Evolutionary conservation across 1,284 basidiomycete species (phyloP), one percentile per base, ranked within the genome.

Genomic region (Leccinum ponderosum): DNA sequence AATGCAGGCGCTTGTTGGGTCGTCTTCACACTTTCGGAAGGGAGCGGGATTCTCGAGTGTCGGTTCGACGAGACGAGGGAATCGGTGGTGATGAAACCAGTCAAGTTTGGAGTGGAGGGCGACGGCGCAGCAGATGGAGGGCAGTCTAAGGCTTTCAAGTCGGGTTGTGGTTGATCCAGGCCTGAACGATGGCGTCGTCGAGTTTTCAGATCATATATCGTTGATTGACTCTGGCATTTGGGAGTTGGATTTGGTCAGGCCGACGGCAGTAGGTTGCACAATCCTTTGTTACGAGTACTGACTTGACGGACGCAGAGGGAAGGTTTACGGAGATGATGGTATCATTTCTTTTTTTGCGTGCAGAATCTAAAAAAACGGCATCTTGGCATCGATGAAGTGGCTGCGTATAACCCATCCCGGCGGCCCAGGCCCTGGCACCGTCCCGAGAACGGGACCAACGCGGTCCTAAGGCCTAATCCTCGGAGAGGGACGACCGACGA

Each of bases 151-250:
- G 82, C 3, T 83, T 80, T 64, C 75, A 79, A 56, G 86, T 90
- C 4, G 81, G 80, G 52, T 73, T 96, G 69, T 80, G 83, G 11
- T 73, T 96, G 61, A 81, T 93, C 14, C 89, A 94, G 68, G 95
- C 29, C 29, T 31, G 29, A 97, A 78, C 94, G 90, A 74, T 95
- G 95, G 1, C 93, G 11, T 76, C 87, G 59, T 89, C 90, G 44
- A 90, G 84, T 42, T 94, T 97, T 78, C 90, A 87, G 73, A 80
- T 85, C 58, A 80, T 95, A 39, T 91, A 87, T 70, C 85, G 82
- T 62, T 79, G 85, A 48, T 71, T 97, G 64, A 81, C 84, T 31
- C 29, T 62, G 79, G 81, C 31, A 84, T 87, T 27, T 97, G 95
- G 95, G 82, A 83, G 59, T 69, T 91, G 69, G 84, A 87, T 66